Base-by-base conservation (phyloP, 768 basidiomycete species). In the Gautieria morchelliformis region DNA sequence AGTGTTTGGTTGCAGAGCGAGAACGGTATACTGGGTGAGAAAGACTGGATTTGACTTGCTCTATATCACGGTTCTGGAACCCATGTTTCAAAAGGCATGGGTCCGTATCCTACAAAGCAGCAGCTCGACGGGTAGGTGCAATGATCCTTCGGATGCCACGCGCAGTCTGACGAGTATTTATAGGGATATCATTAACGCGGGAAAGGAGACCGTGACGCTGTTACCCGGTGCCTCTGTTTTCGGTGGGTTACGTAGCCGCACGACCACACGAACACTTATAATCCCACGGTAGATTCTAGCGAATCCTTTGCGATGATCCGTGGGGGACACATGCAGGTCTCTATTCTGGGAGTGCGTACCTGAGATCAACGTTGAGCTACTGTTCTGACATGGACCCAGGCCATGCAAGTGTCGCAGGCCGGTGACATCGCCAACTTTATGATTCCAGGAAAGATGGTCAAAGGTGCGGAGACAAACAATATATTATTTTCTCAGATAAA, bases 301-400 rank as follows among this genome's bases (percentile, higher is more conserved):
- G 93, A 96, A 71, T 93, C 91, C 3, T 97, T 97, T 65, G 89
- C 88, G 11, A 97, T 97, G 94, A 96, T 97, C 71, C 89, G 94
- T 53, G 94, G 94, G 46, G 94, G 94, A 5, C 94, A 97, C 71
- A 82, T 97, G 51, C 84, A 97, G 63, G 89, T 95, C 48, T 84
- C 93, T 7, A 94, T 97, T 66, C 82, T 97, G 50, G 94, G 94
- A 30, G 90, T 89, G 70, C 66, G 85, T 74, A 11, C 15, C 35
- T 10, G 45, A 20, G 9, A n/a, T 51, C 10, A 56, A 44, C n/a
- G 54, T 41, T 17, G 30, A 14, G 55, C 58, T 54, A 22, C 48
- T 35, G 32, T 49, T 33, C n/a, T 17, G 5, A 56, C 10, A 27
- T 42, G 40, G 14, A 33, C 33, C 11, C 58, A 91, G 88, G 91